Percentiles rank a stretch among this genome's conserved stretches.
phyloP scores from a whole-genome alignment of 1,139 yeast species.

The Pichia sp. region DNA sequence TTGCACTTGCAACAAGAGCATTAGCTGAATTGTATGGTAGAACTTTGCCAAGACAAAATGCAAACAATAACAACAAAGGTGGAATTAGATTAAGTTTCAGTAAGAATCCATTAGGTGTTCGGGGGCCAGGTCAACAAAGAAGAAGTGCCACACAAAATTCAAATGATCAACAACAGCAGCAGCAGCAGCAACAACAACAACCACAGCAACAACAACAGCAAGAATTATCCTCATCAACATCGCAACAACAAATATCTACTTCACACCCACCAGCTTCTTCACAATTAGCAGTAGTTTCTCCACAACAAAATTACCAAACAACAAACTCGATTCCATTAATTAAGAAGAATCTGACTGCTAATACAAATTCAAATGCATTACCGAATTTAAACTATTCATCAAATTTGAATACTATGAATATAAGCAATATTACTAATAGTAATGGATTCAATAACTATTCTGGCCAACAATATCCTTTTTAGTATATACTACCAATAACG shows the following conservation, averaged over 20 bases:
- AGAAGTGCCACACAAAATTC: conserved; percentile 9
- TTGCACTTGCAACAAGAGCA: conserved; percentile 87
- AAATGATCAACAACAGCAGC: background rate
- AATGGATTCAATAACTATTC: conserved; percentile 3
- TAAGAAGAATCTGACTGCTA: background rate
- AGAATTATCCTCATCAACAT: no score
- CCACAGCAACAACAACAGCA: no score
- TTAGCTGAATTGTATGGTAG: conserved; percentile 90
- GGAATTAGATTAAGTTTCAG: conserved; percentile 92
- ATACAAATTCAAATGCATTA: background rate
- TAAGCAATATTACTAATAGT: background rate
- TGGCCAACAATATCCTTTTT: conserved; percentile 7
- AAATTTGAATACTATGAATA: background rate
- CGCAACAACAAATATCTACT: background rate
- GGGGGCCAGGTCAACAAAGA: conserved; percentile 47
- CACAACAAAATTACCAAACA: background rate
- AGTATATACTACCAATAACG: no score
- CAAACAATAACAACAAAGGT: conserved; percentile 54
- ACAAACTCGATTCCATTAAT: background rate
- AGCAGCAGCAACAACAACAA: background rate
- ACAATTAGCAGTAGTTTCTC: background rate
- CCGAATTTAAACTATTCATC: background rate
- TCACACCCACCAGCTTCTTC: background rate
- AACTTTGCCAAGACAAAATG: conserved; percentile 60
- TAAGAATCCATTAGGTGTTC: conserved; percentile 92